phyloP scores from a whole-genome alignment of 1,284 basidiomycete genomes.

The Austroboletus novae-zelandiae region DNA sequence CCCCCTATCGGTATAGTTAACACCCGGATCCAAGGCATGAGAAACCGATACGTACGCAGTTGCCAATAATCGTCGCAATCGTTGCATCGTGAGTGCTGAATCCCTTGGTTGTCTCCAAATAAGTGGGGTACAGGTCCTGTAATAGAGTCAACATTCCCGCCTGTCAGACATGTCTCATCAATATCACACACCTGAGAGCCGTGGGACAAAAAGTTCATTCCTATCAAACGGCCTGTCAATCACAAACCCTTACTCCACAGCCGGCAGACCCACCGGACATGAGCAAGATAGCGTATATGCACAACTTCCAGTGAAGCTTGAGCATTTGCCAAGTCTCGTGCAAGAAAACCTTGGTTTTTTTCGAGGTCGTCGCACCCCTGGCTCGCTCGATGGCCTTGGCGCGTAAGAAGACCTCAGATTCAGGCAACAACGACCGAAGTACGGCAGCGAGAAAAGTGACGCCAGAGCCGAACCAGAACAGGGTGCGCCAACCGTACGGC shows the following conservation, averaged over 20 bases:
- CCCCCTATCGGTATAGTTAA: slow-evolving; percentile 52
- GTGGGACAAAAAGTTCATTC: slow-evolving; percentile 93
- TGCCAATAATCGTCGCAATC: slow-evolving; percentile 89
- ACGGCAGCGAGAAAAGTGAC: slow-evolving; percentile 73
- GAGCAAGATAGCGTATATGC: slow-evolving; percentile 79
- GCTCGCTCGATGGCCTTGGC: slow-evolving; percentile 52
- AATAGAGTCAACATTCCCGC: background rate
- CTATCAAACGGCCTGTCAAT: slow-evolving; percentile 30
- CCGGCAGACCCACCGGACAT: slow-evolving; percentile 61
- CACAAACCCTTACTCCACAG: too few species aligned
- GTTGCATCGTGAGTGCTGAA: slow-evolving; percentile 64
- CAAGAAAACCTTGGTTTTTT: slow-evolving; percentile 74
- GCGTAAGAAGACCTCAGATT: slow-evolving; percentile 73
- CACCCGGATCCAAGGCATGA: background rate
- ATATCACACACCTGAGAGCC: slow-evolving; percentile 58
- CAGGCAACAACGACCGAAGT: slow-evolving; percentile 75
- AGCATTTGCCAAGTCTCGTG: slow-evolving; percentile 75
- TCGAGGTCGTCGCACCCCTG: slow-evolving; percentile 36
- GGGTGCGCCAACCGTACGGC: slow-evolving; percentile 51
- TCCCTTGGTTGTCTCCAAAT: slow-evolving; percentile 62
- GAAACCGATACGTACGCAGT: slow-evolving; percentile 52
- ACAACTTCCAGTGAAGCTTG: slow-evolving; percentile 80
- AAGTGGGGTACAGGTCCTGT: slow-evolving; percentile 78
- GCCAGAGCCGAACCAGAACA: slow-evolving; percentile 72
- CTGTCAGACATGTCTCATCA: too few species aligned